These are phyloP conservation scores for Colletotrichum agaves DNA, from an alignment of 2,329 filamentous ascomycete species.

Conservation along the genomic window DNA sequence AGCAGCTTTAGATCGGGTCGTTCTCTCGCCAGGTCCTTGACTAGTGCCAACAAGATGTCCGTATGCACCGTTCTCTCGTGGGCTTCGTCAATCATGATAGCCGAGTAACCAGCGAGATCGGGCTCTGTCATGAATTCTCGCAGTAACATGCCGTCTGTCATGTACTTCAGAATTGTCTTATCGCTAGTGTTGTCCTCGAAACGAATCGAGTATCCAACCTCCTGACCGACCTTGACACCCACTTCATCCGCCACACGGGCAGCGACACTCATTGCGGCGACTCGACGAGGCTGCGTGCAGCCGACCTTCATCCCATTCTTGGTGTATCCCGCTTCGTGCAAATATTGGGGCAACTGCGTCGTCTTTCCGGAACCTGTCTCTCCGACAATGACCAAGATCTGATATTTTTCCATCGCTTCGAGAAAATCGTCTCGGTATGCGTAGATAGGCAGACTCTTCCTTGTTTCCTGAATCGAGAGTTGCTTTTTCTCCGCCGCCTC, in stretches of 20 bases:
- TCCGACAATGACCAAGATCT: constrained; percentile 90
- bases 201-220: constrained; percentile 94
- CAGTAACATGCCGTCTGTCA: constrained; percentile 96
- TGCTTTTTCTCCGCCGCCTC: constrained; percentile 91
- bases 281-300: constrained; percentile 93
- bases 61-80: constrained; percentile 94
- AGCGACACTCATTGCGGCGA: constrained; percentile 98
- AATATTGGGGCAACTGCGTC: constrained; percentile 92
- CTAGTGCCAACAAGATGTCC: constrained; percentile 86
- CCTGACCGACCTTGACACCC: constrained; percentile 87
- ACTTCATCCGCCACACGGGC: constrained; percentile 95
- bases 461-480: constrained; percentile 87
- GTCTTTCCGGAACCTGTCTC: constrained; percentile 97
- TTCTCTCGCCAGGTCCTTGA: constrained; percentile 88
- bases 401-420: constrained; percentile 84
- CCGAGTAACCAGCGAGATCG: constrained; percentile 82
- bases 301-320: constrained; percentile 86
- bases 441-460: constrained; percentile 91
- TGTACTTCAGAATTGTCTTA: constrained; percentile 93
- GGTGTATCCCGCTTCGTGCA: constrained; percentile 91
- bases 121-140: constrained; percentile 92
- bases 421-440: constrained; percentile 87
- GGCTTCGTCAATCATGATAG: constrained; percentile 96
- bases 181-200: constrained; percentile 94
- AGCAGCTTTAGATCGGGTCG: constrained; percentile 88